Base-by-base conservation (phyloP, 208 protist genomes). In the Leishmania martiniquensis region DNA sequence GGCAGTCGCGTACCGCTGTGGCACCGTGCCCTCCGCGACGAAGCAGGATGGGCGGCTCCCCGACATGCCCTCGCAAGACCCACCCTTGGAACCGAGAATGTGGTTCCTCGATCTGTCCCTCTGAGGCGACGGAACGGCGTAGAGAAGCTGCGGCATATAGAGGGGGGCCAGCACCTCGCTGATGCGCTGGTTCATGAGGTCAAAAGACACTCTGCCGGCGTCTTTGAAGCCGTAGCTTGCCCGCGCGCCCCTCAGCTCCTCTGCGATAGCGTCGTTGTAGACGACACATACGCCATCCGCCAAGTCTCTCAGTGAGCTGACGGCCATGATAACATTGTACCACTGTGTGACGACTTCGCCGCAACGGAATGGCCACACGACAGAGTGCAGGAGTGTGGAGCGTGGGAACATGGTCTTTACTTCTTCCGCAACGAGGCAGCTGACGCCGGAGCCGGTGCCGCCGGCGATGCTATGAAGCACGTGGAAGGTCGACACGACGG, bases 381-480 rank as follows among this genome's bases (percentile, higher is more conserved):
- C 76, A 6, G 89, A 87, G 76, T 95, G 87, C 42, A 94, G 77
- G 10, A 97, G 70, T 20, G 85, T 75, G 25, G 85, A 75, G 34
- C 62, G 79, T 17, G 93, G 92, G 67, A 91, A 97, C 47, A 85
- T 68, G 17, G 91, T 78, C 60, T 88, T 85, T 9, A 97, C 75
- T 10, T 88, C 76, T 52, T 98, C 93, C 1, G 94, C 78, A 1
- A 98, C 85, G 6, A 93, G 74, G 57, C 85, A 95, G 51, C 95
- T 89, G 32, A 98, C 90, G 0, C 97, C 97, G 44, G 90, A 94
- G 25, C 96, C 96, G 6, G 96, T 98, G 32, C 96, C 96, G 13
- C 96, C 96, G 2, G 93, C 95, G 15, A 97, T 69, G 70, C 88
- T 94, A 76, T 97, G 95, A 70, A 98, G 57, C 22, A 97, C 87